Evolutionary conservation across 1,284 basidiomycete genomes (phyloP).

Genomic region (Spongiforma sp.): DNA sequence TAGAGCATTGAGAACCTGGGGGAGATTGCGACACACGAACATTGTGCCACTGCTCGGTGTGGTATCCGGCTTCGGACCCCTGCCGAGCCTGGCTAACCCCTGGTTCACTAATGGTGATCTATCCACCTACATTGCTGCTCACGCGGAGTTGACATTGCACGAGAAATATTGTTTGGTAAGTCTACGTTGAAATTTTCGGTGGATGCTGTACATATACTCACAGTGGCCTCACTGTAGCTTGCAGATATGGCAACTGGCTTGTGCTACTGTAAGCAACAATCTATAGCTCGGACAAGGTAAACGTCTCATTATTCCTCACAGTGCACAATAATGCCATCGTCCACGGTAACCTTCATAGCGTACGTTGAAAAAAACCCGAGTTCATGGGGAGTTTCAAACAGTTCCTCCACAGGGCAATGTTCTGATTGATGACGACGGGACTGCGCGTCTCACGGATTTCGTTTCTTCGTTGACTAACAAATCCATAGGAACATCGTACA

Average conservation of each 20-base stretch:
- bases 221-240: conserved; percentile 20
- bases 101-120: conserved; percentile 37
- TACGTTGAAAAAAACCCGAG: conserved; percentile 7
- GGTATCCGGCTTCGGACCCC: conserved; percentile 22
- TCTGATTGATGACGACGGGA: conserved; percentile 27
- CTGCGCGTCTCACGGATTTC: conserved; percentile 40
- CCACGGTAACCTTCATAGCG: conserved; percentile 37
- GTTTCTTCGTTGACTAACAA: conserved; percentile 42
- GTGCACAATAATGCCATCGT: conserved; percentile 29
- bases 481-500: conserved; percentile 39
- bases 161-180: conserved; percentile 24
- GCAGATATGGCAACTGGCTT: conserved; percentile 31
- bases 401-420: conserved; percentile 31
- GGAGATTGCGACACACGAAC: conserved; percentile 26
- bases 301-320: conserved; percentile 6
- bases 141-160: neutral
- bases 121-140: conserved; percentile 16
- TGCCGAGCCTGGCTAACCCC: conserved; percentile 33
- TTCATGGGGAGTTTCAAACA: neutral
- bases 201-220: no score
- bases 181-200: no score
- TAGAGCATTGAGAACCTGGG: conserved; percentile 35
- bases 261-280: conserved; percentile 29
- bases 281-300: neutral
- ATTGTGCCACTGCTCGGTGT: conserved; percentile 36